phyloP scores from a whole-genome alignment of 768 basidiomycete species.

The Gyrodon lividus region DNA sequence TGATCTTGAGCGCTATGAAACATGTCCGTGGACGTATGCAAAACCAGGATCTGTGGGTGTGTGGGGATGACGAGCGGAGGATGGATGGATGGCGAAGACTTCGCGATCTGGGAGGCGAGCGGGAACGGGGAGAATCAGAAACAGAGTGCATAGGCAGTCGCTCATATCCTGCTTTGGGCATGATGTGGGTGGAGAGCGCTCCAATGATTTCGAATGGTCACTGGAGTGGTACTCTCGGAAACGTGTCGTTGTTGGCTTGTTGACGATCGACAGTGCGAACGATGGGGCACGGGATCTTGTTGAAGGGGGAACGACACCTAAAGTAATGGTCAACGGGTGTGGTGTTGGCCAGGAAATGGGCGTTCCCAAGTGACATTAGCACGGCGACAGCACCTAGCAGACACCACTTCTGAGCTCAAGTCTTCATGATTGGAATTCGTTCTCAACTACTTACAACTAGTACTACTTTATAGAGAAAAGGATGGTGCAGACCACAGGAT shows the following conservation, averaged over 20 bases:
- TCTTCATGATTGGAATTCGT: no score
- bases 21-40: constrained; percentile 37
- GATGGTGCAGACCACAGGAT: no score
- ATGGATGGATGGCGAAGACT: constrained; percentile 18
- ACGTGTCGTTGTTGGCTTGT: background rate
- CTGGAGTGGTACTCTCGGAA: background rate
- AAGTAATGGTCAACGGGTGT: no score
- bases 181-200: background rate
- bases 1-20: constrained; percentile 42
- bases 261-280: background rate
- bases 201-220: background rate
- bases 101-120: constrained; percentile 28
- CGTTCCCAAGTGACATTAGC: no score
- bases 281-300: no score
- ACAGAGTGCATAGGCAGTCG: constrained; percentile 50
- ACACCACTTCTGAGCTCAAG: no score
- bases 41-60: constrained; percentile 27
- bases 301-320: no score
- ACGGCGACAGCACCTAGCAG: no score
- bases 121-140: constrained; percentile 28
- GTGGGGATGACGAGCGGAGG: constrained; percentile 23
- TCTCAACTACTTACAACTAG: no score
- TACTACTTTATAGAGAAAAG: no score
- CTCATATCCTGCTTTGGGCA: constrained; percentile 46
- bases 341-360: no score